A percentile compares a stretch with the other conserved stretches of the same genome.
Evolutionary conservation across 805 yeast species (phyloP).

Genomic region (Komagataella pseudopastoris): DNA sequence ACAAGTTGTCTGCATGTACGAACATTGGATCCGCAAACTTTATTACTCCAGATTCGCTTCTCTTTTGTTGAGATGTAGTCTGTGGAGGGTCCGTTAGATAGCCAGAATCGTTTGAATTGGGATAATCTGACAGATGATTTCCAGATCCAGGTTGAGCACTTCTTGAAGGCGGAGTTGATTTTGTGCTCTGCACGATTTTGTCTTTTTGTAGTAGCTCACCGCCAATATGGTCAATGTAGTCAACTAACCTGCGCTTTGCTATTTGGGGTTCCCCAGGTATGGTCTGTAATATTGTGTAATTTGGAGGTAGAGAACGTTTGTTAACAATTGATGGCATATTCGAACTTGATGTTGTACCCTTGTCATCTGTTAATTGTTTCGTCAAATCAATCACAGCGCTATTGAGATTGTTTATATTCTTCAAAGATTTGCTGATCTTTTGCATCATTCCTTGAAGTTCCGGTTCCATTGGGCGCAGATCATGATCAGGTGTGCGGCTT

Average conservation of each 20-base stretch:
- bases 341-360: background rate
- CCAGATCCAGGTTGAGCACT: background rate
- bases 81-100: background rate
- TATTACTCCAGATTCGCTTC: background rate
- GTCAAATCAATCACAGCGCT: background rate
- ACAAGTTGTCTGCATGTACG: background rate
- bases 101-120: background rate
- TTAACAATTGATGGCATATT: background rate
- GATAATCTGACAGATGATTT: background rate
- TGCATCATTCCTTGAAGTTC: background rate
- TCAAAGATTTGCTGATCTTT: background rate
- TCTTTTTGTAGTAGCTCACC: background rate
- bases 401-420: background rate
- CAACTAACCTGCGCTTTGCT: background rate
- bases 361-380: too few species aligned
- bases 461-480: background rate
- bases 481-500: background rate
- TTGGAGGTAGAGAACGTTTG: background rate
- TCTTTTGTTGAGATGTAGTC: background rate
- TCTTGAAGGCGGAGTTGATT: background rate
- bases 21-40: background rate
- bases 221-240: background rate
- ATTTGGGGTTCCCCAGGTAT: background rate
- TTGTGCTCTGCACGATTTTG: background rate
- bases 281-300: background rate